phyloP scores from a whole-genome alignment of 306 rosid genomes.

The Ormosia semicastrata region DNA sequence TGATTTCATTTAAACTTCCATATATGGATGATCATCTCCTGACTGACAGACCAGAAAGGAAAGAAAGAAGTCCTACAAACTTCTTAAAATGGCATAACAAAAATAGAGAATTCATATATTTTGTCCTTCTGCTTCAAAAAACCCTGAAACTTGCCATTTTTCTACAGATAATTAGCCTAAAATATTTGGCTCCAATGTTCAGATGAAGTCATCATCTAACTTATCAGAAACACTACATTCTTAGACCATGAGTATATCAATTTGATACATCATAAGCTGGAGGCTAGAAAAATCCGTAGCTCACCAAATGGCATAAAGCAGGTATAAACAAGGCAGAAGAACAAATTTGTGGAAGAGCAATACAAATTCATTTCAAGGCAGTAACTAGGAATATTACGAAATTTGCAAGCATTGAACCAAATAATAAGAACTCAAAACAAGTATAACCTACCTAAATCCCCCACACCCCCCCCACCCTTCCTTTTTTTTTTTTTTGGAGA shows the following conservation, averaged over 20 bases:
- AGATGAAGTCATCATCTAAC: constrained; percentile 2
- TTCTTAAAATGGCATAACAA: background rate
- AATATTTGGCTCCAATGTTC: background rate
- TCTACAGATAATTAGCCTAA: background rate
- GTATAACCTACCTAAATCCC: background rate
- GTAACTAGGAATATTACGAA: background rate
- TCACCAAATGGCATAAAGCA: constrained; percentile 5
- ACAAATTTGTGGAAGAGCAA: background rate
- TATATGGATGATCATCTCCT: background rate
- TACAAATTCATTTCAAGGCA: background rate
- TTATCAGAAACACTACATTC: background rate
- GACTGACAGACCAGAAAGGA: background rate
- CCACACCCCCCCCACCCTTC: background rate
- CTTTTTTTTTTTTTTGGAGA: background rate
- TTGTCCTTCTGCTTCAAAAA: background rate
- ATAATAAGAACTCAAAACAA: background rate
- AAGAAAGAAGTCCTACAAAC: background rate
- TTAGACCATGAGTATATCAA: background rate
- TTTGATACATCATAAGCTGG: constrained; percentile 6
- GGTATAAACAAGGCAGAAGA: constrained; percentile 9
- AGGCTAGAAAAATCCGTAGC: background rate
- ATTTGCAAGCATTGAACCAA: background rate
- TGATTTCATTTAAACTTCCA: background rate
- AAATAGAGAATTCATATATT: background rate
- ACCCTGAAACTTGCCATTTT: background rate